Conservation (phyloP, 805 yeast genomes). For the Teunomyces barrocoloradensis region DNA sequence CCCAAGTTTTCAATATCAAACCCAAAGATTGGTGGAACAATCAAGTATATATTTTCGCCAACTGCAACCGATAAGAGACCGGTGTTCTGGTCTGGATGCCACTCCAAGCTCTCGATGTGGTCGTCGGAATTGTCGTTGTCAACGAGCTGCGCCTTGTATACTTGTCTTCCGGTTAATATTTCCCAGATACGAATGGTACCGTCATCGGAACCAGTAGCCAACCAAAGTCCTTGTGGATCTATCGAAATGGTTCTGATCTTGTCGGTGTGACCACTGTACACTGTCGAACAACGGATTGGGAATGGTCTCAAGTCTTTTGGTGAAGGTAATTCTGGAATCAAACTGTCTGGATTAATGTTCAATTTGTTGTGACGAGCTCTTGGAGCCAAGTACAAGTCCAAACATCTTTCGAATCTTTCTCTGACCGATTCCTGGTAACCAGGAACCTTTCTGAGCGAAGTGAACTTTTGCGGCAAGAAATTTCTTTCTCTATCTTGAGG, state of each 20-base stretch:
- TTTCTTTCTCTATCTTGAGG: slow-evolving; percentile 77
- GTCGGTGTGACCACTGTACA: slow-evolving; percentile 79
- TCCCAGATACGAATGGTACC: slow-evolving; percentile 98
- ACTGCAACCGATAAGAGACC: slow-evolving; percentile 85
- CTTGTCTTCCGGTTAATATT: slow-evolving; percentile 90
- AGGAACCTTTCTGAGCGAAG: slow-evolving; percentile 85
- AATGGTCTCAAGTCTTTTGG: slow-evolving; percentile 96
- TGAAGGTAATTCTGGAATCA: slow-evolving; percentile 93
- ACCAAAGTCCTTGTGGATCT: slow-evolving; percentile 89
- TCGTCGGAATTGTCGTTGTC: slow-evolving; percentile 62
- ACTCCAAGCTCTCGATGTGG: slow-evolving; percentile 73
- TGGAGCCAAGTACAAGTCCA: slow-evolving; percentile 94
- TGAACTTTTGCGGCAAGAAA: slow-evolving; percentile 78
- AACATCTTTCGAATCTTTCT: slow-evolving; percentile 90
- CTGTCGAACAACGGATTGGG: slow-evolving; percentile 86
- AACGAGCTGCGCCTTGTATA: slow-evolving; percentile 58
- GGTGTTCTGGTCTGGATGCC: slow-evolving; percentile 78
- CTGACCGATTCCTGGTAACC: slow-evolving; percentile 83
- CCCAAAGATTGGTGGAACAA: slow-evolving; percentile 91
- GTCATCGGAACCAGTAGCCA: slow-evolving; percentile 97
- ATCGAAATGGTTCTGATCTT: slow-evolving; percentile 78
- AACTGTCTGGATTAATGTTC: slow-evolving; percentile 92
- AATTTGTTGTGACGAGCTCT: slow-evolving; percentile 88
- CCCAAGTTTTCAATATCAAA: slow-evolving; percentile 81
- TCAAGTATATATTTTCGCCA: slow-evolving; percentile 73